Conservation (phyloP, 2,329 filamentous ascomycete species). For the Fusarium praegraminearum region DNA sequence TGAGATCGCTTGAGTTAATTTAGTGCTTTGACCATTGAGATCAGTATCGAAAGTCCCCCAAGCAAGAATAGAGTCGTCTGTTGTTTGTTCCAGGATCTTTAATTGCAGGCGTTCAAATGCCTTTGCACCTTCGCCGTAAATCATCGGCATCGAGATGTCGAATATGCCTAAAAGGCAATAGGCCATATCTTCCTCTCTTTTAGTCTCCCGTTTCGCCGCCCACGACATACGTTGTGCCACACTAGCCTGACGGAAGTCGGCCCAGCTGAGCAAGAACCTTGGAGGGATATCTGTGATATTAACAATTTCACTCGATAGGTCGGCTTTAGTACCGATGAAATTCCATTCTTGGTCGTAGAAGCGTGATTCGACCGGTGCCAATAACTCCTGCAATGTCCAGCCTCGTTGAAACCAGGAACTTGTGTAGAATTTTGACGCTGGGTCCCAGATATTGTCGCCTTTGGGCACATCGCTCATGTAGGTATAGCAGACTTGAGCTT, state of each 20-base stretch:
- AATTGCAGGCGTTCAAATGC: slow-evolving; percentile 7
- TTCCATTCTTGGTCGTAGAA: background rate
- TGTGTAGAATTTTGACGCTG: background rate
- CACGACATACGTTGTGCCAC: slow-evolving; percentile 19
- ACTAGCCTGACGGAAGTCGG: background rate
- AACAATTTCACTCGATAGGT: background rate
- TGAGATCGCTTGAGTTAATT: background rate
- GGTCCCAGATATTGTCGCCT: background rate
- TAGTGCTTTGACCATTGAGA: background rate
- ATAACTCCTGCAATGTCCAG: slow-evolving; percentile 11
- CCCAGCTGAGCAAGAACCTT: slow-evolving; percentile 7
- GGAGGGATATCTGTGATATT: background rate
- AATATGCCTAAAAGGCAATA: slow-evolving; percentile 16
- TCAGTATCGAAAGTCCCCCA: background rate
- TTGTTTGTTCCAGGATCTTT: slow-evolving; percentile 11
- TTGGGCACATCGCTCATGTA: background rate
- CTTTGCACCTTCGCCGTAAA: background rate
- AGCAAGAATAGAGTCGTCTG: slow-evolving; percentile 9
- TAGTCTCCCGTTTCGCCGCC: slow-evolving; percentile 6
- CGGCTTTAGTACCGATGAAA: background rate
- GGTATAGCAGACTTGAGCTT: background rate
- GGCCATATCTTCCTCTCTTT: slow-evolving; percentile 8
- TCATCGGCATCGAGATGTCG: slow-evolving; percentile 7
- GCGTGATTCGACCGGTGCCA: background rate
- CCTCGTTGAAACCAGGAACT: slow-evolving; percentile 16